A percentile compares a stretch with the other conserved stretches of the same genome.
These are phyloP conservation scores for Colletotrichum musicola DNA, from an alignment of 2,329 filamentous ascomycete genomes.

Conservation along the genomic window DNA sequence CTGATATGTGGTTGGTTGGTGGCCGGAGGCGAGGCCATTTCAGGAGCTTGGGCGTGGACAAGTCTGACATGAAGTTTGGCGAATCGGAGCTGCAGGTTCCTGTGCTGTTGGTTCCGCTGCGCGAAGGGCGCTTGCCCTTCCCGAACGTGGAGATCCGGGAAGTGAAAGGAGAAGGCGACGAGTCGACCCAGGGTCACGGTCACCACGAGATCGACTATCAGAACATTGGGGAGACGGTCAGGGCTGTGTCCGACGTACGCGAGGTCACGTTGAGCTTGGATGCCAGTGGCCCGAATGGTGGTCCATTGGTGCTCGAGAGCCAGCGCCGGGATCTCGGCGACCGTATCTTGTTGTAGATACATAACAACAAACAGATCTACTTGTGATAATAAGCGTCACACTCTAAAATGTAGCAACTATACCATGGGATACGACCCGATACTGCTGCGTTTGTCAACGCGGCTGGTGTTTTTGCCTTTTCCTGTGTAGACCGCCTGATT, in stretches of 20 bases:
- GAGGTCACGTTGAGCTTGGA: conserved; percentile 81
- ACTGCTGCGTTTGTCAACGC: too few relatives aligned
- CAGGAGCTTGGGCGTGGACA: conserved; percentile 60
- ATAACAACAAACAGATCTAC: background rate
- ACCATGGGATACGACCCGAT: too few relatives aligned
- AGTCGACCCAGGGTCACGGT: conserved; percentile 47
- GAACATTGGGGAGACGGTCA: conserved; percentile 81
- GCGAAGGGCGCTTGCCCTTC: conserved; percentile 81
- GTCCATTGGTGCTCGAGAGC: conserved; percentile 75
- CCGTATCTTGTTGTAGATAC: conserved; percentile 51
- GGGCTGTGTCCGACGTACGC: conserved; percentile 78
- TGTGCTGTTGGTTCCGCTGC: conserved; percentile 83
- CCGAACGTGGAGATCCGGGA: conserved; percentile 84
- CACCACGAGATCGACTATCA: conserved; percentile 84
- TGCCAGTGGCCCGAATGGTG: conserved; percentile 73
- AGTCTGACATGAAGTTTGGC: conserved; percentile 49
- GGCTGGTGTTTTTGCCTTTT: too few relatives aligned
- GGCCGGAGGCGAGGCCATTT: conserved; percentile 86
- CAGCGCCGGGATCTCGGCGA: conserved; percentile 56
- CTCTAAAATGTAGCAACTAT: too few relatives aligned
- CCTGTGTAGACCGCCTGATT: too few relatives aligned
- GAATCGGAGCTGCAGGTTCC: conserved; percentile 71
- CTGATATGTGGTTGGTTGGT: conserved; percentile 87
- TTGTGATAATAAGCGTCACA: background rate
- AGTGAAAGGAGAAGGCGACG: conserved; percentile 53